A percentile compares a stretch with the other conserved stretches of the same genome.
These are phyloP conservation scores for Hanseniaspora gamundiae DNA, from an alignment of 1,139 yeast genomes.

Conservation along the genomic window DNA sequence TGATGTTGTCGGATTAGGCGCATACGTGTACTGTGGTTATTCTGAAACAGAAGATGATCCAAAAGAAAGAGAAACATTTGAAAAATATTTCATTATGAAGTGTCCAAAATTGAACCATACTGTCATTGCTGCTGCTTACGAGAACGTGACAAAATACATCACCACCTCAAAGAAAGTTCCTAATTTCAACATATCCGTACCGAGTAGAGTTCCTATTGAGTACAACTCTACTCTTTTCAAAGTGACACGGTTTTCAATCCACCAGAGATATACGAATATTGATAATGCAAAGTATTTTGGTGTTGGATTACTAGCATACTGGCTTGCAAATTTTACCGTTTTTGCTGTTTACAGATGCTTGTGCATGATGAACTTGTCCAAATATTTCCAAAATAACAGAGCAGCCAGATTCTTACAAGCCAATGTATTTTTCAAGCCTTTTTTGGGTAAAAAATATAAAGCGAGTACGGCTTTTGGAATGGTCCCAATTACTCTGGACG, in stretches of 20 bases:
- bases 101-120: conserved; percentile 15
- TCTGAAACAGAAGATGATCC: conserved; percentile 9
- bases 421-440: neutral
- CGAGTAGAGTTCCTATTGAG: conserved; percentile 8
- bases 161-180: conserved; percentile 11
- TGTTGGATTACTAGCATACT: conserved; percentile 11
- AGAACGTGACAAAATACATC: conserved; percentile 29
- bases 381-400: neutral
- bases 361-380: neutral
- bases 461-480: neutral
- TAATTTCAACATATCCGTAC: conserved; percentile 7
- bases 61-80: neutral
- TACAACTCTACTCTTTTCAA: conserved; percentile 4
- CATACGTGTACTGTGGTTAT: conserved; percentile 20
- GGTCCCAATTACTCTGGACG: conserved; percentile 18
- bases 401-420: neutral
- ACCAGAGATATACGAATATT: conserved; percentile 7
- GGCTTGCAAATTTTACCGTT: conserved; percentile 5
- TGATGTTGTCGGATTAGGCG: conserved; percentile 21
- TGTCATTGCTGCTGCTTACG: conserved; percentile 27
- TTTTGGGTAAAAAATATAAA: neutral
- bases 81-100: conserved; percentile 3
- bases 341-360: conserved; percentile 2
- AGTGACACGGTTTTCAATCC: conserved; percentile 2
- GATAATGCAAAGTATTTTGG: conserved; percentile 10